phyloP scores from a whole-genome alignment of 2,329 filamentous ascomycete genomes.

The Chaetomium sp. region DNA sequence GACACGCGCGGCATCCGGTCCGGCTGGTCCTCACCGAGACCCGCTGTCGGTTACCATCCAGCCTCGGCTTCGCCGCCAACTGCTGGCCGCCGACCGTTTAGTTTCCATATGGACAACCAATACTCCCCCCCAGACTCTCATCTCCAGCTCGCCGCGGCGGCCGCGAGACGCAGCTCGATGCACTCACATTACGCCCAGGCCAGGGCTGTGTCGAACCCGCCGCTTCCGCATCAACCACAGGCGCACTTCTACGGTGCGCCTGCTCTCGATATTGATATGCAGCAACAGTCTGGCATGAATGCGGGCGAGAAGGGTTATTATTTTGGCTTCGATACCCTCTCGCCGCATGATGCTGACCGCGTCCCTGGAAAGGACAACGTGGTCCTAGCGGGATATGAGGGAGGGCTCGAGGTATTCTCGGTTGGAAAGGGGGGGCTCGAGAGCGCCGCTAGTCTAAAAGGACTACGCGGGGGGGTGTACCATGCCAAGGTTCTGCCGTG shows the following conservation, averaged over 20 bases:
- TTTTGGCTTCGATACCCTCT: conserved; percentile 77
- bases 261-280: conserved; percentile 65
- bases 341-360: conserved; percentile 44
- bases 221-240: conserved; percentile 73
- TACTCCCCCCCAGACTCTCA: conserved; percentile 48
- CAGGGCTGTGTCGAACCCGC: conserved; percentile 56
- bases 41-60: conserved; percentile 49
- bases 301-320: conserved; percentile 72
- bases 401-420: conserved; percentile 73
- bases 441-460: conserved; percentile 69
- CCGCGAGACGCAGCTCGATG: conserved; percentile 51
- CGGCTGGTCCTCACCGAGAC: conserved; percentile 51
- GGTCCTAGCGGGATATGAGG: conserved; percentile 77
- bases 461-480: conserved; percentile 76
- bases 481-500: conserved; percentile 82
- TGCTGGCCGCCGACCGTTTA: conserved; percentile 50
- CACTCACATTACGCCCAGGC: conserved; percentile 54
- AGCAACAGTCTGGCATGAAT: conserved; percentile 56
- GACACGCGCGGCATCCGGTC: conserved; percentile 49
- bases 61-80: conserved; percentile 46
- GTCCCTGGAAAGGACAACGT: conserved; percentile 60
- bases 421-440: conserved; percentile 73
- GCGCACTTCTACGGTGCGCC: conserved; percentile 76
- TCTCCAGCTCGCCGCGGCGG: conserved; percentile 42
- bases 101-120: conserved; percentile 56